Evolutionary conservation across 805 yeast species (phyloP).

Genomic region (Kuraishia borneana): DNA sequence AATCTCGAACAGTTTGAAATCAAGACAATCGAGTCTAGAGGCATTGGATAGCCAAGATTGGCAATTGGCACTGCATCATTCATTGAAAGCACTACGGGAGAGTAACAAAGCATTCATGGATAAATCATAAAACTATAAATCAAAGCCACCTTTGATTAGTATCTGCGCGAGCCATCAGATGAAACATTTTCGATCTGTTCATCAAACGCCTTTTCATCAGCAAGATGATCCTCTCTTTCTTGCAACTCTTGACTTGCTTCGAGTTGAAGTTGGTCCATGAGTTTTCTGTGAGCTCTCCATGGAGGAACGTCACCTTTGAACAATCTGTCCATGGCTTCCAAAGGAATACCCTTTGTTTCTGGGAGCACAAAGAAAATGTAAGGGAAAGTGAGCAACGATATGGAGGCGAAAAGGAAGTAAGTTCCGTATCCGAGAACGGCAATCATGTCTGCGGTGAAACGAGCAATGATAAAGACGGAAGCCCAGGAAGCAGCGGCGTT

Average conservation of each 20-base stretch:
- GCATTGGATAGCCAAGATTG: no score
- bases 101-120: no score
- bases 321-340: constrained; percentile 17
- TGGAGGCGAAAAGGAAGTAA: constrained; percentile 28
- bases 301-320: constrained; percentile 14
- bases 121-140: no score
- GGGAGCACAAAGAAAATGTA: constrained; percentile 23
- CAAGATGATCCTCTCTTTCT: background rate
- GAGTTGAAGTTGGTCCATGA: constrained; percentile 2
- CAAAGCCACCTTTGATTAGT: no score
- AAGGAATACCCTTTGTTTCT: constrained; percentile 23
- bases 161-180: background rate
- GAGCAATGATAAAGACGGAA: constrained; percentile 37
- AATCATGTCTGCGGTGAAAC: constrained; percentile 33
- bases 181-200: constrained; percentile 7
- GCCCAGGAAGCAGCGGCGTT: constrained; percentile 37
- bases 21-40: no score
- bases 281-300: constrained; percentile 11
- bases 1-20: no score
- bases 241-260: constrained; percentile 3
- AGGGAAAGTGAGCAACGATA: constrained; percentile 17
- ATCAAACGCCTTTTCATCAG: constrained; percentile 4
- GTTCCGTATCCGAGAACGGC: constrained; percentile 30
- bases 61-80: no score
- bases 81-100: no score